Percentiles rank a stretch among this genome's conserved stretches.
Conservation (phyloP, 2,329 filamentous ascomycete genomes). For the Rhytidhysteron rufulum region DNA sequence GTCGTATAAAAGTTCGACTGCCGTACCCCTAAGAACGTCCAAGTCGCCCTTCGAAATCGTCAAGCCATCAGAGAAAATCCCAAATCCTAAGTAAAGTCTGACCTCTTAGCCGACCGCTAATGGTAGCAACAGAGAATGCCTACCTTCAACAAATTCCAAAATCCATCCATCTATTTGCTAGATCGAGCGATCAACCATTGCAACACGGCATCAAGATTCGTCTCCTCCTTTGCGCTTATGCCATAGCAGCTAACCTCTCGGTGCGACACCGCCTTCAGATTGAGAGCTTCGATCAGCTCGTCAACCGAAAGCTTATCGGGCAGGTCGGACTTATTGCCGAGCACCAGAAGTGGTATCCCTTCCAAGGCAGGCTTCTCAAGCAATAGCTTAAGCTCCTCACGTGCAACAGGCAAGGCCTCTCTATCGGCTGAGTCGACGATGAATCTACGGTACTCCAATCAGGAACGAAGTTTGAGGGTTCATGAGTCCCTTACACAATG, state of each 20-base stretch:
- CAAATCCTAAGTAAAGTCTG: not conserved
- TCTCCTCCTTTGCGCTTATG: conserved; percentile 98
- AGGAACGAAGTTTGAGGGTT: conserved; percentile 16
- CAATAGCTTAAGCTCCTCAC: conserved; percentile 86
- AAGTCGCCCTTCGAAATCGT: conserved; percentile 31
- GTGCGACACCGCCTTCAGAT: conserved; percentile 82
- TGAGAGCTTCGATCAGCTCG: conserved; percentile 88
- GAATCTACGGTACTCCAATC: conserved; percentile 55
- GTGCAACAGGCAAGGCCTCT: conserved; percentile 74
- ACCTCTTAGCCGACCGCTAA: not conserved
- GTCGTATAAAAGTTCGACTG: conserved; percentile 38
- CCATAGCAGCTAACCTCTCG: conserved; percentile 98
- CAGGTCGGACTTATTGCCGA: conserved; percentile 97
- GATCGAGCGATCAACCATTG: conserved; percentile 94
- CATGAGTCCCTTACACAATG: conserved; percentile 64
- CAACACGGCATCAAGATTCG: conserved; percentile 93
- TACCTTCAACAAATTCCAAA: not conserved
- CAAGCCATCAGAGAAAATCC: conserved; percentile 8
- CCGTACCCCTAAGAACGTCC: conserved; percentile 32
- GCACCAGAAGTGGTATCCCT: conserved; percentile 86
- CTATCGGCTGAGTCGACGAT: conserved; percentile 95
- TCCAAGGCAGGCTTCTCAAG: conserved; percentile 80
- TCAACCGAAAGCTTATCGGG: conserved; percentile 88
- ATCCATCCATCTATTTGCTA: conserved; percentile 36
- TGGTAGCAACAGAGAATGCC: not conserved